Evolutionary conservation across 2,329 filamentous ascomycete species (phyloP).

Genomic region (Aspergillus glaucus): DNA sequence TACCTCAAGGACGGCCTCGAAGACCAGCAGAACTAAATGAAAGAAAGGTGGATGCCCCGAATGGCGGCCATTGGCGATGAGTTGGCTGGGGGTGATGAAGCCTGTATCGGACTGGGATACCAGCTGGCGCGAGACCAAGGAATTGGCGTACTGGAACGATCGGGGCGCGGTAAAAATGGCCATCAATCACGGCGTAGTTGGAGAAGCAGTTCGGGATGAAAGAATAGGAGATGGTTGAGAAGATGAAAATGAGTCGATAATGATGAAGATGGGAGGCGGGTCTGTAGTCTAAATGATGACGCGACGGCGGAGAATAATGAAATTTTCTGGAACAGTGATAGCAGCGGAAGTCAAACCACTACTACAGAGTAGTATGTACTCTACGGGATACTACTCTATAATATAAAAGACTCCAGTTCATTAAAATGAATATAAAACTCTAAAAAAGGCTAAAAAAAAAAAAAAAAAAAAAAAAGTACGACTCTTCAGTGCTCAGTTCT

Average conservation of each 20-base stretch:
- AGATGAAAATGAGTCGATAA: not conserved
- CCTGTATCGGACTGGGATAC: slow-evolving; percentile 19
- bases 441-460: too few species aligned
- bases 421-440: not conserved
- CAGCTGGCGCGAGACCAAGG: slow-evolving; percentile 15
- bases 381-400: too few species aligned
- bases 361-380: not conserved
- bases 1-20: slow-evolving; percentile 90
- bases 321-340: too few species aligned
- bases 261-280: not conserved
- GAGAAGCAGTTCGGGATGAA: not conserved
- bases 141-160: slow-evolving; percentile 42
- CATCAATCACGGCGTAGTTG: slow-evolving; percentile 18
- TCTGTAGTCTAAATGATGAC: not conserved
- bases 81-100: slow-evolving; percentile 11
- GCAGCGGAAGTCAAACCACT: too few species aligned
- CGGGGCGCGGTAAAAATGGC: slow-evolving; percentile 44
- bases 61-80: slow-evolving; percentile 21
- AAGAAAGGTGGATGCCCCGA: slow-evolving; percentile 44
- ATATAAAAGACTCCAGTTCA: not conserved
- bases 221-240: not conserved
- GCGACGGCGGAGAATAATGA: not conserved
- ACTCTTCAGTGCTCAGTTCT: too few species aligned
- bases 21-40: slow-evolving; percentile 73
- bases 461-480: too few species aligned